phyloP scores from a whole-genome alignment of 192 early-diverging fungal species.

The Spinellus fusiger region DNA sequence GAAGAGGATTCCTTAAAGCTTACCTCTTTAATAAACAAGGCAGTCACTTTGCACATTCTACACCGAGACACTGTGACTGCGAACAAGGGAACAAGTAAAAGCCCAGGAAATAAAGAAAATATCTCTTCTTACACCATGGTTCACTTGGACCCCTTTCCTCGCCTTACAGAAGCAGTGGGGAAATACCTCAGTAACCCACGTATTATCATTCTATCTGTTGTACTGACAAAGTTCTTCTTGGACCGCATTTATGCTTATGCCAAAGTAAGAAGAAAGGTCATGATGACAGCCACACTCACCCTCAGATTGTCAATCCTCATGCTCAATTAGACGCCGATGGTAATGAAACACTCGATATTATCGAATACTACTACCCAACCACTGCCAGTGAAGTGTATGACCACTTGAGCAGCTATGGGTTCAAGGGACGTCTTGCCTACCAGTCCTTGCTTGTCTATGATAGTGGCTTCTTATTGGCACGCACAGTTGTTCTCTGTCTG shows the following conservation, averaged over 20 bases:
- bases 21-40: too few species aligned
- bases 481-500: constrained; percentile 15
- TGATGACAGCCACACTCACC: too few species aligned
- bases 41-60: too few species aligned
- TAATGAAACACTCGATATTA: constrained; percentile 23
- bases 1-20: neutral
- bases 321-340: constrained; percentile 3
- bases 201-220: constrained; percentile 9
- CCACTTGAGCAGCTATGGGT: constrained; percentile 10
- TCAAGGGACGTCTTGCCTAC: constrained; percentile 17
- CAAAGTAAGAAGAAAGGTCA: constrained; percentile 9
- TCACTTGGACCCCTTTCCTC: constrained; percentile 12
- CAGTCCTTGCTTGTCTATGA: constrained; percentile 16
- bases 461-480: constrained; percentile 14
- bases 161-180: neutral
- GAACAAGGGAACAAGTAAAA: too few species aligned
- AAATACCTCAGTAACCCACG: constrained; percentile 1
- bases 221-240: constrained; percentile 5
- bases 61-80: too few species aligned
- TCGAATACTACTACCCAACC: constrained; percentile 24
- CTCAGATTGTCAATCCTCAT: constrained; percentile 24
- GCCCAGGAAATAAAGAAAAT: too few species aligned
- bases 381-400: constrained; percentile 11
- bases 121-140: neutral
- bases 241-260: constrained; percentile 16